Conservation (phyloP, 108 stramenopile genomes). For the Schizochytrium sp. region DNA sequence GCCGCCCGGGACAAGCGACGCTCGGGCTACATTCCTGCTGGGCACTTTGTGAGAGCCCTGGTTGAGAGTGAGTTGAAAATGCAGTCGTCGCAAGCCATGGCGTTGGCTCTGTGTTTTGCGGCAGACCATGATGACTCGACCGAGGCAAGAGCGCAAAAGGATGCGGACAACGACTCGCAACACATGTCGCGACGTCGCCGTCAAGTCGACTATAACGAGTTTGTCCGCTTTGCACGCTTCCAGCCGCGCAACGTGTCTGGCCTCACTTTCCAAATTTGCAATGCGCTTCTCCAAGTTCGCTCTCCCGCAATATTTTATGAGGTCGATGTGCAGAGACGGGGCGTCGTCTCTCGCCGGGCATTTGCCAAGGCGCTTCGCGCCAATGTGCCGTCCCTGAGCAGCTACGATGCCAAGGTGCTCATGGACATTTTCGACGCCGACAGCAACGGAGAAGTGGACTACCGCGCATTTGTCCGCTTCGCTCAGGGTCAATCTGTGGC, state of each 20-base stretch:
- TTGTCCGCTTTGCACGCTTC: not conserved
- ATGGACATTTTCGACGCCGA: not conserved
- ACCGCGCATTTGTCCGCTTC: not conserved
- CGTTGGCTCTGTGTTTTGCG: not conserved
- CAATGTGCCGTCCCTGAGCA: not conserved
- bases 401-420: not conserved
- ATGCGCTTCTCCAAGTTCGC: not conserved
- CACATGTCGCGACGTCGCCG: not conserved
- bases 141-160: not conserved
- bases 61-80: not conserved
- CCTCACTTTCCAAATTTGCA: not conserved
- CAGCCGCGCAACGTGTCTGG: not conserved
- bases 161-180: not conserved
- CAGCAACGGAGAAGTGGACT: not conserved
- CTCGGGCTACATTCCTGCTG: not conserved
- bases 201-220: constrained; percentile 1
- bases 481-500: not conserved
- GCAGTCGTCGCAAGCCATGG: not conserved
- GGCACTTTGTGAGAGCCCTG: not conserved
- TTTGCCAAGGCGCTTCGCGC: not conserved
- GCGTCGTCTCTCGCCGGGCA: not conserved
- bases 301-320: not conserved
- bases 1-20: not conserved
- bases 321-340: not conserved
- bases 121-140: not conserved